These are phyloP conservation scores for Pinguiococcus pyrenoidosus DNA, from an alignment of 108 stramenopile genomes.

Conservation along the genomic window DNA sequence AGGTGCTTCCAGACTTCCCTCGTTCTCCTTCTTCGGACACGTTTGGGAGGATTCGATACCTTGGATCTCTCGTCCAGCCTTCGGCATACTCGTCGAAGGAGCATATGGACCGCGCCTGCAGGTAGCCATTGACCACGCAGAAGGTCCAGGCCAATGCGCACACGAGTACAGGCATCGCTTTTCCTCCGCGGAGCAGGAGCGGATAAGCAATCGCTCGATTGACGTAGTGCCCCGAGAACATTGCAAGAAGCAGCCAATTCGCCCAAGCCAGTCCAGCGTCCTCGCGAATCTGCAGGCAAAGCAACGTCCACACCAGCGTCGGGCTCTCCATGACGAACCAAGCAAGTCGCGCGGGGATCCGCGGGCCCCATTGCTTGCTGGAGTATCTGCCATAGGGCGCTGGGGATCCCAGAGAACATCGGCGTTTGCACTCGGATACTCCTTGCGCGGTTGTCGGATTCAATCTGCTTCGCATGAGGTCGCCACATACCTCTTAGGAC, in stretches of 20 bases:
- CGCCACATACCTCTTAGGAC: too few relatives aligned
- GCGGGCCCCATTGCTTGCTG: constrained; percentile 5
- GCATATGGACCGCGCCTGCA: constrained; percentile 32
- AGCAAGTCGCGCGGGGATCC: constrained; percentile 7
- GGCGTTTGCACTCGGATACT: too few relatives aligned
- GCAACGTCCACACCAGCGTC: neutral
- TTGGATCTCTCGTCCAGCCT: constrained; percentile 7
- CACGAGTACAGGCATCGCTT: constrained; percentile 50
- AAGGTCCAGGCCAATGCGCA: constrained; percentile 39
- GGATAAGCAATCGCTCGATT: constrained; percentile 71
- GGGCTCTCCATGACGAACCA: constrained; percentile 21
- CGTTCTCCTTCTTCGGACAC: too few relatives aligned
- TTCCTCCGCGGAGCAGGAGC: constrained; percentile 46
- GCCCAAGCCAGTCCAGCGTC: neutral
- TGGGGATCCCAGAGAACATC: too few relatives aligned
- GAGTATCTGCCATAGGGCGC: too few relatives aligned
- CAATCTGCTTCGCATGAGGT: too few relatives aligned
- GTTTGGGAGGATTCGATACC: too few relatives aligned
- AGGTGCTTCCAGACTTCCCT: too few relatives aligned
- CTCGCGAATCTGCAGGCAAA: neutral
- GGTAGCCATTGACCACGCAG: constrained; percentile 57
- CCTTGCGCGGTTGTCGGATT: too few relatives aligned
- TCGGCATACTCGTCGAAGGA: constrained; percentile 1
- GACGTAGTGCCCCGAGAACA: constrained; percentile 69
- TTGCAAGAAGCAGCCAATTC: constrained; percentile 42